These are phyloP conservation scores for Aspergillus ruber DNA, from an alignment of 2,329 filamentous ascomycete species.

Conservation along the genomic window DNA sequence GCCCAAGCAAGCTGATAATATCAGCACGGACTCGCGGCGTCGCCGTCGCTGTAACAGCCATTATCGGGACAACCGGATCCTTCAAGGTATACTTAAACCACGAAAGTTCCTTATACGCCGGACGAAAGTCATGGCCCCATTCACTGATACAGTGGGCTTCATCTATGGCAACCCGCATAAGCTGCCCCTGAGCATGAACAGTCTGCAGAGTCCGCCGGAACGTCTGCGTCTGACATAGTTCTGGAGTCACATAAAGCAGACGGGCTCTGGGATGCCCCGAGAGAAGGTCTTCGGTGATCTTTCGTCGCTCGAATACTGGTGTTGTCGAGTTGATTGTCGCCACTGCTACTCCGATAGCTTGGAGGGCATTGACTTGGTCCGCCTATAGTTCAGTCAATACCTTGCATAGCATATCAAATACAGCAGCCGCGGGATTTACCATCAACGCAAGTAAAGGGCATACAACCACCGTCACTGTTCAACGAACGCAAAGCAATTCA, in stretches of 20 bases:
- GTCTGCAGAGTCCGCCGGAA: slow-evolving; percentile 70
- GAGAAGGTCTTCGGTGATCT: slow-evolving; percentile 73
- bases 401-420: background rate
- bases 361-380: slow-evolving; percentile 82
- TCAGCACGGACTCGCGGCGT: slow-evolving; percentile 75
- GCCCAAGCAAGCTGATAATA: slow-evolving; percentile 66
- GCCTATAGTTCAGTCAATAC: slow-evolving; percentile 47
- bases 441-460: slow-evolving; percentile 85
- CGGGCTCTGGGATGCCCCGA: slow-evolving; percentile 79
- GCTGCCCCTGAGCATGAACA: slow-evolving; percentile 72
- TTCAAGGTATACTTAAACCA: slow-evolving; percentile 65
- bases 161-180: slow-evolving; percentile 84
- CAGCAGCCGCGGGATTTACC: slow-evolving; percentile 44
- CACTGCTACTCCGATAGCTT: slow-evolving; percentile 67
- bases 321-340: slow-evolving; percentile 85
- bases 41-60: slow-evolving; percentile 87
- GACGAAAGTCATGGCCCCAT: slow-evolving; percentile 98
- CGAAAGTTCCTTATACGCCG: slow-evolving; percentile 75
- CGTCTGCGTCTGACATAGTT: slow-evolving; percentile 69
- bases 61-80: slow-evolving; percentile 81
- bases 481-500: slow-evolving; percentile 9
- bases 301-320: slow-evolving; percentile 54
- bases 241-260: slow-evolving; percentile 88
- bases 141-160: slow-evolving; percentile 97
- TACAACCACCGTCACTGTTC: slow-evolving; percentile 75